Percentiles rank a stretch among this genome's conserved stretches.
These are phyloP conservation scores for Gremmenia infestans DNA, from an alignment of 2,329 filamentous ascomycete genomes.

Conservation along the genomic window DNA sequence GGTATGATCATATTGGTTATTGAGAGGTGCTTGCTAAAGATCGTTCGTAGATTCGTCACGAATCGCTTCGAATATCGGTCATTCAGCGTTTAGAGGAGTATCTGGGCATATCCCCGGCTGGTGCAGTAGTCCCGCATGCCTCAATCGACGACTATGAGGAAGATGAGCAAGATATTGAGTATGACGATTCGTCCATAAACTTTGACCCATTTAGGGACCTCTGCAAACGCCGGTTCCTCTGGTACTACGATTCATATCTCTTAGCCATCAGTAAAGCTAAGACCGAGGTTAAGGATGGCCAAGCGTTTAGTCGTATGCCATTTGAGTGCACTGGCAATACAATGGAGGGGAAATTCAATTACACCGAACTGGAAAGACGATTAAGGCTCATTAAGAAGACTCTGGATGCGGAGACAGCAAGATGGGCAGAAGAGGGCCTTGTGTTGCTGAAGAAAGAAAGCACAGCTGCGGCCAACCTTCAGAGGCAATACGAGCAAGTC, in stretches of 20 bases:
- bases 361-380: constrained; percentile 65
- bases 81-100: constrained; percentile 81
- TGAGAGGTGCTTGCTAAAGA: constrained; percentile 1
- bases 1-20: constrained; percentile 39
- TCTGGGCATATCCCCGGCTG: constrained; percentile 55
- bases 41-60: constrained; percentile 72
- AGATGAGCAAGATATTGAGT: constrained; percentile 39
- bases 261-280: constrained; percentile 62
- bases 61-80: constrained; percentile 80
- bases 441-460: constrained; percentile 58
- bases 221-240: constrained; percentile 86
- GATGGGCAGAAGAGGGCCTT: constrained; percentile 68
- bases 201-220: constrained; percentile 89
- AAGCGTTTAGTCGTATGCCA: constrained; percentile 72
- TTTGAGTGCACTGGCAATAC: constrained; percentile 74
- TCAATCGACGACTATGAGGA: constrained; percentile 36
- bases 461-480: constrained; percentile 74
- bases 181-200: constrained; percentile 46
- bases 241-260: constrained; percentile 91
- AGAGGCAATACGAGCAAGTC: constrained; percentile 80
- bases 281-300: constrained; percentile 56
- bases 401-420: constrained; percentile 64
- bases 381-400: constrained; percentile 63
- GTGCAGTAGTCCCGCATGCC: constrained; percentile 35
- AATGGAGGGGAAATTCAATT: constrained; percentile 87